Conservation (phyloP, 1,139 yeast species). For the Ogataea hybrid region DNA sequence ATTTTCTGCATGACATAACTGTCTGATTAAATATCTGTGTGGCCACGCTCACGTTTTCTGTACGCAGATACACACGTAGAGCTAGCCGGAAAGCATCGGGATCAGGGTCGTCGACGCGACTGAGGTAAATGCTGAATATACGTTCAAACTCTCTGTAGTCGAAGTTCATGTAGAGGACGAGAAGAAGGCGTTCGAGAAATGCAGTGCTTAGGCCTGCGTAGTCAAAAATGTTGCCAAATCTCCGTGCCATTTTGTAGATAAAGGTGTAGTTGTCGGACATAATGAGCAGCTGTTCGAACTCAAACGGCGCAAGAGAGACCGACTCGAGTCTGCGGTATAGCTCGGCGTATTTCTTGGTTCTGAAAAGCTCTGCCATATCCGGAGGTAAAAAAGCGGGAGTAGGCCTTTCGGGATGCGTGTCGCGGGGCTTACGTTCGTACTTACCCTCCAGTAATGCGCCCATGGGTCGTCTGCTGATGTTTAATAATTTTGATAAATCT, state of each 20-base stretch:
- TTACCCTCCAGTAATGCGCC: not conserved
- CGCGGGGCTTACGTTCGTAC: not conserved
- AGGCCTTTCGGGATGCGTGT: not conserved
- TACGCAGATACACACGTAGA: constrained; percentile 24
- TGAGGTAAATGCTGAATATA: constrained; percentile 20
- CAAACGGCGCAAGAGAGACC: constrained; percentile 11
- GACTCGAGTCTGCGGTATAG: constrained; percentile 3
- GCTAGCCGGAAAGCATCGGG: constrained; percentile 21
- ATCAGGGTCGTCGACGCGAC: constrained; percentile 14
- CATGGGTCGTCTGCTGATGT: constrained; percentile 1
- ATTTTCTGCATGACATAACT: constrained; percentile 20
- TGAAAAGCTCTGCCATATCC: not conserved
- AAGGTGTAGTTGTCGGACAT: constrained; percentile 5
- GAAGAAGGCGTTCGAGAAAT: constrained; percentile 16
- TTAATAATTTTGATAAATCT: not conserved
- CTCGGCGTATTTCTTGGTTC: constrained; percentile 1
- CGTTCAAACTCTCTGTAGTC: constrained; percentile 25
- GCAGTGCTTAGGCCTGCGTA: constrained; percentile 7
- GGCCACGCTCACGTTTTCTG: constrained; percentile 27
- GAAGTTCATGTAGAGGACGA: constrained; percentile 18
- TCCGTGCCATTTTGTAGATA: constrained; percentile 10
- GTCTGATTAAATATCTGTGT: constrained; percentile 28
- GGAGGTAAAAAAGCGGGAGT: not conserved
- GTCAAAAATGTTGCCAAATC: constrained; percentile 14
- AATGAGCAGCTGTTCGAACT: constrained; percentile 13